Base-by-base conservation (phyloP, 306 rosid species). In the Luffa aegyptiaca region DNA sequence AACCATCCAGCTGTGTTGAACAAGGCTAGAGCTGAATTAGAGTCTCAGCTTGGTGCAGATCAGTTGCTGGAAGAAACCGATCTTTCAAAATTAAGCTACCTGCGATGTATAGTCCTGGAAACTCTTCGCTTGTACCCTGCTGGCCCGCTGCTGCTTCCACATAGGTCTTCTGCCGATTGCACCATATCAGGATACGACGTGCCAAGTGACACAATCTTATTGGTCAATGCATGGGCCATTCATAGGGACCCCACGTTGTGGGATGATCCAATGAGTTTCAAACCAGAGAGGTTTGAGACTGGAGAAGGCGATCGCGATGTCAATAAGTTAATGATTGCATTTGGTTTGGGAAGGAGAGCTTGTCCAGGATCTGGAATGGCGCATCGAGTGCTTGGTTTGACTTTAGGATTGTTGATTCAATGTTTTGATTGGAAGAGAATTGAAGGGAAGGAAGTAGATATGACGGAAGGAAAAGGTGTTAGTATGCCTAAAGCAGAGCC, bases 141-240 rank as follows among this genome's bases (percentile, higher is more conserved):
- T 0, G 82, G 80, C 0, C 83, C 92, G 0, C 26, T 86, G 77
- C 52, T 90, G 0, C 0, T 86, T 1, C 88, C 91, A 0, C 94
- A 90, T 58, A 14, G 16, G 0, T 84, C 92, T 7, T 84, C 90
- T 0, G 62, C 87, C 0, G 84, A 82, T 1, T 90, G 92, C 49
- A 78, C 51, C 0, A 39, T 90, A 1, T 81, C 83, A 0, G 84
- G 90, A 0, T 88, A 76, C 63, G 82, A 85, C n/a, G 83, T 88
- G 41, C 89, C 93, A 44, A 81, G 81, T 44, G 82, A 79, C 46
- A 84, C 93, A 0, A 56, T 87, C 53, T 42, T 87, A 48, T 20
- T 89, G 58, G 90, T 87, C 2, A 89, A 87, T 33, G 87, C 78
- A 0, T 89, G 93, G 93, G 88, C 89, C 16, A 77, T 89, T 0